Evolutionary conservation across 768 basidiomycete genomes (phyloP), one percentile per base, ranked within the genome.

Genomic region (Pulveroboletus ravenelii): DNA sequence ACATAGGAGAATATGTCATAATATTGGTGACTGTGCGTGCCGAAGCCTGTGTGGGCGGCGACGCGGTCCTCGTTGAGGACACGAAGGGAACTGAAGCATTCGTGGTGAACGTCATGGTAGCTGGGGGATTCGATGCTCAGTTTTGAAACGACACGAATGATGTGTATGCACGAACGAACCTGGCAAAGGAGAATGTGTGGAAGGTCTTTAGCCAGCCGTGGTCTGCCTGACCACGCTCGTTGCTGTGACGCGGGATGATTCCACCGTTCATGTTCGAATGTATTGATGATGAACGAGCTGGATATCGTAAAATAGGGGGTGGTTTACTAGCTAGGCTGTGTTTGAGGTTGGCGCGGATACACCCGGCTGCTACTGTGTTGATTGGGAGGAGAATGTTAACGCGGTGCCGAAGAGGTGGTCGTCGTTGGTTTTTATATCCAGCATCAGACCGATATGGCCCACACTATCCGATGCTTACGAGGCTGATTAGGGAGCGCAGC

Each of bases 51-150:
- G 15, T 69, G 61, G 6, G 86, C 71, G 5, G 76, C 78, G 36
- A 94, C 88, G n/a, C 89, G 84, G 59, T 93, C 91, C 68, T 96
- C 93, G 70, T 96, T 96, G 67, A 97, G 85, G 32, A 97, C 89
- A 9, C 93, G 81, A 1, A 97, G 78, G 14, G 80, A 60, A 2
- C 93, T 89, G 56, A 81, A 94, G 2, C 72, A 69, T 40, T 81
- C 73, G 55, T 83, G 82, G 1, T 70, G 47, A 8, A 62, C 55
- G 41, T 86, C 84, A 36, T 80, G 74, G 63, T 92, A 95, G 60
- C 78, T 83, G 14, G 7, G 31, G 25, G 12, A 40, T 29, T 32
- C 10, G 23, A 6, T 29, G 12, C 14, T 54, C 7, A 47, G 17
- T 29, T 48, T 7, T 61, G 61, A 41, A 14, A 20, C 65, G 51